Percentiles rank a stretch among this genome's conserved stretches.
Conservation (phyloP, 2,329 filamentous ascomycete genomes). For the Colletotrichum magnum region DNA sequence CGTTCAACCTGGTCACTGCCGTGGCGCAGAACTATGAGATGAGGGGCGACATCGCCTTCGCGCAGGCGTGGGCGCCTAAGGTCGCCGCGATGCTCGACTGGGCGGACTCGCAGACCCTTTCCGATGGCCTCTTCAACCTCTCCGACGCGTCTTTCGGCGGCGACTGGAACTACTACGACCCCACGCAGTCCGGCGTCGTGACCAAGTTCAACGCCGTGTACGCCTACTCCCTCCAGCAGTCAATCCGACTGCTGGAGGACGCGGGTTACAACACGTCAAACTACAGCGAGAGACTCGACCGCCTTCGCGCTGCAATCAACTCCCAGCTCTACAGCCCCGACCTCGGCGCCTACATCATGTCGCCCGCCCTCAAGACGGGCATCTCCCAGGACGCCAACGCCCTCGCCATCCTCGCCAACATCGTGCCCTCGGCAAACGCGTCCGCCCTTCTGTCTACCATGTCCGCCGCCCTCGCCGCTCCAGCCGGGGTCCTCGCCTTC, state of each 20-base stretch:
- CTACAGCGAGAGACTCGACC: conserved; percentile 45
- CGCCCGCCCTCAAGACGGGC: conserved; percentile 39
- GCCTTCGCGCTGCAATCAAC: conserved; percentile 46
- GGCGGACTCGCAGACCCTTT: conserved; percentile 48
- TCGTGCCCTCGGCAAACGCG: conserved; percentile 29
- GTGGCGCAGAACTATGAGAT: conserved; percentile 47
- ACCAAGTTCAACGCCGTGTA: conserved; percentile 52
- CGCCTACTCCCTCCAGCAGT: conserved; percentile 49
- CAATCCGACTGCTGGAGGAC: conserved; percentile 40
- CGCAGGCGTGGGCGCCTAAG: conserved; percentile 46
- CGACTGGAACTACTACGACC: conserved; percentile 54
- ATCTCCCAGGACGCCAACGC: conserved; percentile 51
- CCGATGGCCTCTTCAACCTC: conserved; percentile 47
- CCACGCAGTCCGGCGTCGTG: conserved; percentile 46
- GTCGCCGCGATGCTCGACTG: conserved; percentile 51
- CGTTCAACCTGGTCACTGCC: conserved; percentile 51
- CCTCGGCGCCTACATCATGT: conserved; percentile 46
- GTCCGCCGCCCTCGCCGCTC: background rate
- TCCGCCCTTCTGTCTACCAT: conserved; percentile 34
- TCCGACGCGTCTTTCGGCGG: conserved; percentile 47
- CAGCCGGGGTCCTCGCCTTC: conserved; percentile 38
- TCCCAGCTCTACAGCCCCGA: conserved; percentile 45
- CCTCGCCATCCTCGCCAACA: conserved; percentile 49
- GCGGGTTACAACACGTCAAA: conserved; percentile 40
- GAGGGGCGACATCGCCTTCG: conserved; percentile 47